These are phyloP conservation scores for Ascocoryne sarcoides DNA, from an alignment of 2,329 filamentous ascomycete species.

Conservation along the genomic window DNA sequence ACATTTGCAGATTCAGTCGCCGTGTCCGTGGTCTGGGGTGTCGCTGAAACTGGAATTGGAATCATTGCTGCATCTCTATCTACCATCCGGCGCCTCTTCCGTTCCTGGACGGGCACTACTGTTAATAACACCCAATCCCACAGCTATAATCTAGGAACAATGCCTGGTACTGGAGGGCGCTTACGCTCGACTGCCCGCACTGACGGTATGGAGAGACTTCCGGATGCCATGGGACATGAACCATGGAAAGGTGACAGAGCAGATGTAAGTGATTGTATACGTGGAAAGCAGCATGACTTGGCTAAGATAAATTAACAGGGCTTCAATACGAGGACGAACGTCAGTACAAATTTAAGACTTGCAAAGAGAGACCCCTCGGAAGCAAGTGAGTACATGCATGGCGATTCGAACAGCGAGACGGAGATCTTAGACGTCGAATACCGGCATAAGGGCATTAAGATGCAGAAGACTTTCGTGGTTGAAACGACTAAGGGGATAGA, in stretches of 20 bases:
- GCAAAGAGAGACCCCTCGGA: background rate
- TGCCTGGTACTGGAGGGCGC: constrained; percentile 1
- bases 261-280: background rate
- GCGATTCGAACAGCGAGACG: constrained; percentile 2
- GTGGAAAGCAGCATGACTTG: background rate
- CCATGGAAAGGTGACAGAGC: constrained; percentile 1
- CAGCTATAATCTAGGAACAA: background rate
- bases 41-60: constrained; percentile 1
- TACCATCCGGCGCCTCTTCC: background rate
- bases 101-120: constrained; percentile 1
- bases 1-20: constrained; percentile 1
- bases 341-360: background rate
- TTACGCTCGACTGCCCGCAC: background rate
- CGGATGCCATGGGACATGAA: background rate
- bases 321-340: background rate
- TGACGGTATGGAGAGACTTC: constrained; percentile 1
- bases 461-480: constrained; percentile 1
- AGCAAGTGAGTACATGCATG: constrained; percentile 1
- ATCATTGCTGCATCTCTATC: constrained; percentile 2
- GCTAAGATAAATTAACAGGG: constrained; percentile 1
- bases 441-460: constrained; percentile 1
- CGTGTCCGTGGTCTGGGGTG: background rate
- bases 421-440: background rate
- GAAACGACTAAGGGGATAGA: background rate
- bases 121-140: background rate